phyloP scores from a whole-genome alignment of 345 rosid species.

The Toxicodendron radicans region DNA sequence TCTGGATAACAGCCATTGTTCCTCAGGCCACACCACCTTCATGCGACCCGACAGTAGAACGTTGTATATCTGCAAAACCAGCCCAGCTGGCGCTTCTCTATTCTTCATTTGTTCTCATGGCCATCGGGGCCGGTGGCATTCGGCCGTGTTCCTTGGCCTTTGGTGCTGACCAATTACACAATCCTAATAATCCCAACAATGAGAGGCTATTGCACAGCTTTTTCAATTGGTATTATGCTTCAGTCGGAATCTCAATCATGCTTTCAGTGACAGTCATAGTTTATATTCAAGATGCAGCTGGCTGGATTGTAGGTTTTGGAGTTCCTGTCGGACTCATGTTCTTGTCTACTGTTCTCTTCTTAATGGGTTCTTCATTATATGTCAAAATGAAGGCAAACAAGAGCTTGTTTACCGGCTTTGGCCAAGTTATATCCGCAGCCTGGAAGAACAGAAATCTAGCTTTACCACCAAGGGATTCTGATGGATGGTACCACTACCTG shows the following conservation, averaged over 20 bases:
- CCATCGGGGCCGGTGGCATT: constrained; percentile 53
- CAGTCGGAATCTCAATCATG: constrained; percentile 41
- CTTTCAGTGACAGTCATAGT: constrained; percentile 41
- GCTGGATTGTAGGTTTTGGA: constrained; percentile 57
- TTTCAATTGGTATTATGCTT: constrained; percentile 63
- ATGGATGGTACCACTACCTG: constrained; percentile 20
- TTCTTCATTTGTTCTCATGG: constrained; percentile 37
- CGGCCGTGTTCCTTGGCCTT: constrained; percentile 57
- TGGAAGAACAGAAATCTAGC: constrained; percentile 36
- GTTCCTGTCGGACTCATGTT: constrained; percentile 53
- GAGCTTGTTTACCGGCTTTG: constrained; percentile 45
- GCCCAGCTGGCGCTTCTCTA: constrained; percentile 35
- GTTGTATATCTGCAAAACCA: constrained; percentile 25
- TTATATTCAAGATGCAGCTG: constrained; percentile 37
- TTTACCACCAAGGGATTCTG: constrained; percentile 28
- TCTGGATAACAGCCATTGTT: constrained; percentile 51
- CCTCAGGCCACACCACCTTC: constrained; percentile 36
- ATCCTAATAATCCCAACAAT: constrained; percentile 42
- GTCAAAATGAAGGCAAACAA: constrained; percentile 39
- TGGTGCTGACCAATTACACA: constrained; percentile 56
- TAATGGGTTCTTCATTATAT: constrained; percentile 44
- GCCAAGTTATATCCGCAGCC: constrained; percentile 37
- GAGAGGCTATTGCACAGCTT: constrained; percentile 40
- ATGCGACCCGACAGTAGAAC: constrained; percentile 17
- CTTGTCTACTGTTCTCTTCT: constrained; percentile 30